A percentile compares a stretch with the other conserved stretches of the same genome.
Evolutionary conservation across 805 yeast genomes (phyloP).

Genomic region (Priceomyces carsonii): DNA sequence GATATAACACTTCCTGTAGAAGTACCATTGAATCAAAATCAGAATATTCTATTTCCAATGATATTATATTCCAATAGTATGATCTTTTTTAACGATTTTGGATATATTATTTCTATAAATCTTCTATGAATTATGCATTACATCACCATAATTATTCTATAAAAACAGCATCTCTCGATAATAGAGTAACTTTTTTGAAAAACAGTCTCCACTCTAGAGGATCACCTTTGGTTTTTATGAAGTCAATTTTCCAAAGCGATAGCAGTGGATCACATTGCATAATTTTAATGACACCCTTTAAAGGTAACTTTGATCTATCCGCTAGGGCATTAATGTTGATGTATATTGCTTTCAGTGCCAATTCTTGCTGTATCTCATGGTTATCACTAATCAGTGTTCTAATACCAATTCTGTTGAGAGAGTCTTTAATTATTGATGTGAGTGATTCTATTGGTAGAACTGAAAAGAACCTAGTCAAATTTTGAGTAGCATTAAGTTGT

Average conservation of each 20-base stretch:
- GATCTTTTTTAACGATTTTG: no score
- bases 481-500: constrained; percentile 31
- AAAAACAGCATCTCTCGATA: constrained; percentile 59
- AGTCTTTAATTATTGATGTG: constrained; percentile 39
- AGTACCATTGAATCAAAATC: no score
- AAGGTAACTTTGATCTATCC: constrained; percentile 46
- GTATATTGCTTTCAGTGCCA: constrained; percentile 1
- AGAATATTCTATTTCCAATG: no score
- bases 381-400: constrained; percentile 14
- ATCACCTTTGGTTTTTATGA: constrained; percentile 59
- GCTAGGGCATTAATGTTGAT: constrained; percentile 11
- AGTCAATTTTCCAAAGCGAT: constrained; percentile 42
- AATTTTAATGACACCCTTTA: constrained; percentile 50
- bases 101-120: no score
- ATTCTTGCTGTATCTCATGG: background rate
- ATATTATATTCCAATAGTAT: no score
- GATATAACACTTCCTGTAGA: no score
- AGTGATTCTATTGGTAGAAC: constrained; percentile 43
- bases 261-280: constrained; percentile 32
- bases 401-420: constrained; percentile 46
- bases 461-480: constrained; percentile 56
- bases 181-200: constrained; percentile 55
- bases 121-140: background rate
- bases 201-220: constrained; percentile 74
- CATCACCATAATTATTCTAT: constrained; percentile 35